phyloP scores from a whole-genome alignment of 2,329 filamentous ascomycete genomes.

The Blumeria graminis region DNA sequence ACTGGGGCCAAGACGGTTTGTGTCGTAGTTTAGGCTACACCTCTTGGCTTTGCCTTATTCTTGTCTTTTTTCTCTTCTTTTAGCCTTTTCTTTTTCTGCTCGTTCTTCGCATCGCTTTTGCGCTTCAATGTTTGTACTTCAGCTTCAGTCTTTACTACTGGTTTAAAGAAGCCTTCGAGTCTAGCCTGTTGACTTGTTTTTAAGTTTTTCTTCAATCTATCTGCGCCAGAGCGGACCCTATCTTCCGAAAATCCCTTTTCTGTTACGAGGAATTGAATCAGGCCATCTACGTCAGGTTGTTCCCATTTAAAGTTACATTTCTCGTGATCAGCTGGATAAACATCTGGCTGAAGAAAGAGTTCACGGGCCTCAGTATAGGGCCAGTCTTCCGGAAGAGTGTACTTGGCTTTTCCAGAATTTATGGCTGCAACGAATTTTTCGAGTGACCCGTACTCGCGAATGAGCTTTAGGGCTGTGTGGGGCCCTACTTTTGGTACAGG shows the following conservation, averaged over 20 bases:
- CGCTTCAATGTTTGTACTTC: slow-evolving; percentile 72
- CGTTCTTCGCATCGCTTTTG: slow-evolving; percentile 79
- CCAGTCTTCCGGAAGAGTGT: slow-evolving; percentile 83
- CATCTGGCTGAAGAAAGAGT: slow-evolving; percentile 79
- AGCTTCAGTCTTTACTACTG: slow-evolving; percentile 63
- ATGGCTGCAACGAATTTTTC: slow-evolving; percentile 71
- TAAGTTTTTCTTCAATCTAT: slow-evolving; percentile 65
- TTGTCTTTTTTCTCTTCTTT: slow-evolving; percentile 93
- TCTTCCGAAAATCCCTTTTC: slow-evolving; percentile 98
- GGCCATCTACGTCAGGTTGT: slow-evolving; percentile 66
- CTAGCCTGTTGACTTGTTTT: slow-evolving; percentile 79
- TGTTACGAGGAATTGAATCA: slow-evolving; percentile 70
- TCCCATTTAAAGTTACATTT: slow-evolving; percentile 98
- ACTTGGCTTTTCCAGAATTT: slow-evolving; percentile 55
- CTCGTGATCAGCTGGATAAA: slow-evolving; percentile 56
- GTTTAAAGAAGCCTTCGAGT: slow-evolving; percentile 92
- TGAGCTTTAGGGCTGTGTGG: slow-evolving; percentile 74
- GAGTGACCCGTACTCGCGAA: slow-evolving; percentile 71
- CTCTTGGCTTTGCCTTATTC: slow-evolving; percentile 65
- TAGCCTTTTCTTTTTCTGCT: slow-evolving; percentile 82
- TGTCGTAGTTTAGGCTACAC: slow-evolving; percentile 8
- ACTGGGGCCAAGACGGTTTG: no score
- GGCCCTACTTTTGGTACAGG: slow-evolving; percentile 89
- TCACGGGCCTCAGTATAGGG: slow-evolving; percentile 78
- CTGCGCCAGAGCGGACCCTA: slow-evolving; percentile 56